Evolutionary conservation across 1,284 basidiomycete species (phyloP).

Genomic region (Malassezia caprae): DNA sequence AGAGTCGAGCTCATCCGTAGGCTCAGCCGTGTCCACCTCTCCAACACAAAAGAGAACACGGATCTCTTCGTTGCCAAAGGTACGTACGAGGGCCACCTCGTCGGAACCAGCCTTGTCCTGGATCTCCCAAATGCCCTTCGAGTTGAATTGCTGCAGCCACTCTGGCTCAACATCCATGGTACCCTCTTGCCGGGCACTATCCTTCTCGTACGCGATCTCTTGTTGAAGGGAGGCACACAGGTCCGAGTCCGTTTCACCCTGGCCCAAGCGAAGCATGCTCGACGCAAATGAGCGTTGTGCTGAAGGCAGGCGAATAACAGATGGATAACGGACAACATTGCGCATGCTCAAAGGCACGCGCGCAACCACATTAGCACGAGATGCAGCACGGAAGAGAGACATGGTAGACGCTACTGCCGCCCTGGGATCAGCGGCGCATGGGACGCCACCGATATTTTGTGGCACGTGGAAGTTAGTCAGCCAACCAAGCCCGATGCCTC

Average conservation of each 20-base stretch:
- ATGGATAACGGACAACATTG: background rate
- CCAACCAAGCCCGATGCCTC: background rate
- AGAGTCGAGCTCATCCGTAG: conserved; percentile 30
- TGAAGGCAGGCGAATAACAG: background rate
- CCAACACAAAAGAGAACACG: conserved; percentile 38
- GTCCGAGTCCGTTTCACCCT: conserved; percentile 58
- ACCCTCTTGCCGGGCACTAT: conserved; percentile 47
- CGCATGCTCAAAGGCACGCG: background rate
- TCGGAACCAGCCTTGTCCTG: conserved; percentile 65
- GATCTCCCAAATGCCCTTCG: conserved; percentile 67
- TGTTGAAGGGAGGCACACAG: conserved; percentile 67
- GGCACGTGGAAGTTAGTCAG: conserved; percentile 12
- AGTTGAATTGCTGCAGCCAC: conserved; percentile 68
- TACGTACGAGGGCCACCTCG: conserved; percentile 68
- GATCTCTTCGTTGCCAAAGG: conserved; percentile 74
- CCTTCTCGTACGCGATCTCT: conserved; percentile 76
- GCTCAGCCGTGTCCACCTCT: conserved; percentile 35
- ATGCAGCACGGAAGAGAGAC: conserved; percentile 10
- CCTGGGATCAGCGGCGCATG: background rate
- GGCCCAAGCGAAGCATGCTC: conserved; percentile 11
- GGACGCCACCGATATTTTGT: background rate
- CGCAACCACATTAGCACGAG: background rate
- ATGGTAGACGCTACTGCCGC: background rate
- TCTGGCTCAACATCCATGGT: conserved; percentile 54
- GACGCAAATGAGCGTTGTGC: conserved; percentile 10